Conservation (phyloP, 2,329 filamentous ascomycete species). For the Fusarium citri region DNA sequence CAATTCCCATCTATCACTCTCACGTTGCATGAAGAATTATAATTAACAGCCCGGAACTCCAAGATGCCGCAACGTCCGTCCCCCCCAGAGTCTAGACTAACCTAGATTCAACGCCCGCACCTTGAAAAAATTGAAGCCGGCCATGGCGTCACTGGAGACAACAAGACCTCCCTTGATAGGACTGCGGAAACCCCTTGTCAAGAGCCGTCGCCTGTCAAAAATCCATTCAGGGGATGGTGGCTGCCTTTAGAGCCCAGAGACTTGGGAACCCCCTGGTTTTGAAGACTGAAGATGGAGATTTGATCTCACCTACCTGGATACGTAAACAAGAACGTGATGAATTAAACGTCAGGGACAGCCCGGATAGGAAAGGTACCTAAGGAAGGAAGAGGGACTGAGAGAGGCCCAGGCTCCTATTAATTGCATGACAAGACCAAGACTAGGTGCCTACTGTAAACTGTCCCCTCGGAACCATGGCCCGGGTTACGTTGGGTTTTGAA, state of each 20-base stretch:
- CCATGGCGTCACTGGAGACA: slow-evolving; percentile 38
- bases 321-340: not conserved
- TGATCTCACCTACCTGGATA: slow-evolving; percentile 17
- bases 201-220: slow-evolving; percentile 42
- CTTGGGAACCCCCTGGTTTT: slow-evolving; percentile 36
- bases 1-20: slow-evolving; percentile 28
- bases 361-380: slow-evolving; percentile 9
- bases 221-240: slow-evolving; percentile 23
- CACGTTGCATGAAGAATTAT: slow-evolving; percentile 6
- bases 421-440: slow-evolving; percentile 20
- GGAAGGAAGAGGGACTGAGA: slow-evolving; percentile 4
- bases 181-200: slow-evolving; percentile 32
- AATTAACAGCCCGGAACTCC: not conserved
- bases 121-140: slow-evolving; percentile 21
- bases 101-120: slow-evolving; percentile 9
- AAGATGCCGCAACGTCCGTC: not conserved
- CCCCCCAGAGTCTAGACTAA: not conserved
- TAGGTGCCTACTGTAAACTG: not conserved
- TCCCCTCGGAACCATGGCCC: not conserved
- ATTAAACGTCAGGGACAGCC: slow-evolving; percentile 12
- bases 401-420: slow-evolving; percentile 21
- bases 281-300: slow-evolving; percentile 38
- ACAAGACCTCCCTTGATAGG: slow-evolving; percentile 27
- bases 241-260: slow-evolving; percentile 10
- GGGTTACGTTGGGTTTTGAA: slow-evolving; percentile 18